Evolutionary conservation across 345 rosid genomes (phyloP), one percentile per base, ranked within the genome.

Genomic region (Laguncularia racemosa): DNA sequence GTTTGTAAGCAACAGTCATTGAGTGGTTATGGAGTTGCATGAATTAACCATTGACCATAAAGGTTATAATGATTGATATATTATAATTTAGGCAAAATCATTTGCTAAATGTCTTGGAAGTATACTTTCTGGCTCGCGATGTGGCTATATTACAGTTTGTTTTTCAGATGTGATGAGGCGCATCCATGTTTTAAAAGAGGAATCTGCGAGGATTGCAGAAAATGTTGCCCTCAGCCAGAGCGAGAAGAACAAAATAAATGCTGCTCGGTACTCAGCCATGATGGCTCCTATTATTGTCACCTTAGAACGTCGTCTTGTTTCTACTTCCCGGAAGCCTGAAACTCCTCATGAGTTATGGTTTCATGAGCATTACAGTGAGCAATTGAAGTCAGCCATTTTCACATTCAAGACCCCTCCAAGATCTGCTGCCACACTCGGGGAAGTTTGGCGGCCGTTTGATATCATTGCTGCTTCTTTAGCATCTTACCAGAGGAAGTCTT

Each of bases 341-440:
- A 87, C 97, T 53, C 93, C 95, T 64, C 97, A 90, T 78, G 97
- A 90, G 52, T 60, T 71, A 60, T 87, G 95, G 93, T 91, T 91
- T 69, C 76, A 67, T 73, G 76, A 78, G 65, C 89, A 83, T 67
- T 91, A 81, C 59, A 67, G 69, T 23, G 93, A 91, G 65, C 79
- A 61, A 56, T 60, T 91, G 58, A 87, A 76, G 67, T 75, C 83
- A 20, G 91, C 91, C 66, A 80, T 91, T 58, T 68, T 70, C 62
- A 64, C 77, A 48, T 85, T 91, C 69, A 87, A 91, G 83, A 74
- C 76, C 65, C 89, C 97, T 64, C 93, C 95, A 19, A 63, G 70
- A 65, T 77, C 91, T 68, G 76, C 89, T 70, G 59, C 76, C 67
- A 68, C 86, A 38, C 81, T 91, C 49, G 89, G 84, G 53, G 97